Evolutionary conservation across 352 stramenopile genomes (phyloP).

Genomic region (Globisporangium paroecandrum): DNA sequence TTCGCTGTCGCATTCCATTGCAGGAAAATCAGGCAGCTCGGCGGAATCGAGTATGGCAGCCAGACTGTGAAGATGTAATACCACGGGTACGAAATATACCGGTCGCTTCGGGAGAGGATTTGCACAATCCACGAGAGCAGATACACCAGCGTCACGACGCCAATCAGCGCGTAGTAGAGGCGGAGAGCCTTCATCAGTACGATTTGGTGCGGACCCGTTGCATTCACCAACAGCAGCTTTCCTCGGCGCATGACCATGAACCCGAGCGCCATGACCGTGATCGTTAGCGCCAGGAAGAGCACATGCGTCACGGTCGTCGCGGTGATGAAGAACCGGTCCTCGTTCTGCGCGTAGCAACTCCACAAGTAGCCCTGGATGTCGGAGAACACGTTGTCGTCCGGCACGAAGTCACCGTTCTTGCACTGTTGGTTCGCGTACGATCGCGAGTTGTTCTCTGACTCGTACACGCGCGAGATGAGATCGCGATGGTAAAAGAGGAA

Average conservation of each 20-base stretch:
- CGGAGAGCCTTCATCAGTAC: slow-evolving; percentile 83
- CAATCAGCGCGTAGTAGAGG: slow-evolving; percentile 84
- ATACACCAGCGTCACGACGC: slow-evolving; percentile 82
- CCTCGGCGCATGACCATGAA: slow-evolving; percentile 86
- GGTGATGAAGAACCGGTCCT: slow-evolving; percentile 75
- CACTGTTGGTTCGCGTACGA: slow-evolving; percentile 81
- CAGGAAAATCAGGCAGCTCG: slow-evolving; percentile 83
- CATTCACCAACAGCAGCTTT: slow-evolving; percentile 68
- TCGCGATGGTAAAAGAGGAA: slow-evolving; percentile 66
- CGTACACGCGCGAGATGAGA: slow-evolving; percentile 74
- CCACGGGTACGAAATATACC: slow-evolving; percentile 79
- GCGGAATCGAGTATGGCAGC: slow-evolving; percentile 81
- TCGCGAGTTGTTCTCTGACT: slow-evolving; percentile 56
- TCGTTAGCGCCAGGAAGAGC: slow-evolving; percentile 72
- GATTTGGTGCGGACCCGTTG: slow-evolving; percentile 65
- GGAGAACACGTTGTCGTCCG: slow-evolving; percentile 70
- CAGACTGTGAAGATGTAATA: slow-evolving; percentile 89
- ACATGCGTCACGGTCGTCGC: slow-evolving; percentile 78
- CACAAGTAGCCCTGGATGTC: slow-evolving; percentile 85
- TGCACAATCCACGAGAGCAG: slow-evolving; percentile 82
- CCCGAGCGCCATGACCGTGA: slow-evolving; percentile 78
- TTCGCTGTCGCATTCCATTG: slow-evolving; percentile 87
- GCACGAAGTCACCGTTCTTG: slow-evolving; percentile 50
- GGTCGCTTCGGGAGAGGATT: slow-evolving; percentile 58
- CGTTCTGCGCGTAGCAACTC: slow-evolving; percentile 69